Evolutionary conservation across 2,329 filamentous ascomycete genomes (phyloP), one percentile per base, ranked within the genome.

Genomic region (Fusarium pilosicola): DNA sequence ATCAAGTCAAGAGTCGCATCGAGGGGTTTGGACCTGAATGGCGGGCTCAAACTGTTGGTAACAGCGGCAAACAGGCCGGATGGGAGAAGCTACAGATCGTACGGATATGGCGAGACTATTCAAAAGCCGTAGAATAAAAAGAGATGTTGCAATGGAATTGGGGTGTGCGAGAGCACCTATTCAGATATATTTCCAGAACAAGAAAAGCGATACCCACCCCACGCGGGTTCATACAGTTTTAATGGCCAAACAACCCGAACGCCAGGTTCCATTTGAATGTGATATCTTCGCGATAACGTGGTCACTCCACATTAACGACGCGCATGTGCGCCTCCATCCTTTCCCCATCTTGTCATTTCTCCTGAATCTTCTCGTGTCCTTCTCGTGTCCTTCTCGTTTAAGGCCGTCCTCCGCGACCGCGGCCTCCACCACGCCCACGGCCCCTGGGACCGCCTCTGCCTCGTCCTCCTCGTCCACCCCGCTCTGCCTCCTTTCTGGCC

Each of bases 11-110:
- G 81, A 80, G 85, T 68, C 83, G 87, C 55, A 89, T 96, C 68
- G 83, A 74, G 41, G 73, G 74, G 7, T 90, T 93, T 20, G 84
- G 84, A 0, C 67, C 77, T 0, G 80, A 77, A 30, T 98, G 96
- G 96, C 86, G 82, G 70, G 94, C 90, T 15, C 91, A 95, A 80
- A 94, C 89, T 24, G 95, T 97, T 9, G 92, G 93, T 12, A 88
- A 87, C 61, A 98, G 94, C 82, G 96, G 96, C 55, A 94, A 92
- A 85, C 90, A 93, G 81, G 96, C 93, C 36, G 96, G 96, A 1
- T 97, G 96, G 95, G 96, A 99, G 85, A 97, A 93, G 84, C 85
- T 99, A 82, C 92, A 95, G 79, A 93, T 99, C 77, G 85, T 98
- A 76, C 90, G 95, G 80, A 93, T 97, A 80, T 97, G 94, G 93